Evolutionary conservation across 139 green algal genomes (phyloP).

Genomic region (Deuterostichococcus epilithicus): DNA sequence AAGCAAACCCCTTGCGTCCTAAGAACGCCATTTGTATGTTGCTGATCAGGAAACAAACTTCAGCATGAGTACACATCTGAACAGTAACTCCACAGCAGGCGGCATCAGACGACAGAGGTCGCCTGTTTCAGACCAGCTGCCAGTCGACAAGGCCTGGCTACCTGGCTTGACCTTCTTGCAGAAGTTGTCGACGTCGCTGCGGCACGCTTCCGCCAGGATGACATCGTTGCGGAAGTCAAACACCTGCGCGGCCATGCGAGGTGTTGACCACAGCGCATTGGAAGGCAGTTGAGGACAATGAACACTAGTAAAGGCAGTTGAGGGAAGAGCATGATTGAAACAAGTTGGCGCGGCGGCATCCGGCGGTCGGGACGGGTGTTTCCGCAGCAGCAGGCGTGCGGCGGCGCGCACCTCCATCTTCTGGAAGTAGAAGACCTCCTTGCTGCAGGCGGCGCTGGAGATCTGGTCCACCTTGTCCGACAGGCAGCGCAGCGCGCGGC

Average conservation of each 20-base stretch:
- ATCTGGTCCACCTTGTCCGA: constrained; percentile 69
- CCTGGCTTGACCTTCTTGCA: constrained; percentile 62
- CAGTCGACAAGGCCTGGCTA: constrained; percentile 17
- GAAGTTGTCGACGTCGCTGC: constrained; percentile 58
- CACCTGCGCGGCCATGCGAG: constrained; percentile 14
- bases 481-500: constrained; percentile 78
- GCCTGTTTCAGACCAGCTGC: not conserved
- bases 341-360: too few species aligned
- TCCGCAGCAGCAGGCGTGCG: not conserved
- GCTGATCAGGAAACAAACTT: too few species aligned
- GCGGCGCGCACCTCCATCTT: constrained; percentile 68
- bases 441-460: constrained; percentile 51
- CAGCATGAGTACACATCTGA: too few species aligned
- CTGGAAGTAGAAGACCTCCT: constrained; percentile 81
- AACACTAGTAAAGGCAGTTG: not conserved
- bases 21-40: too few species aligned
- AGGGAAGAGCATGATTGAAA: too few species aligned
- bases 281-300: not conserved
- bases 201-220: constrained; percentile 65
- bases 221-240: constrained; percentile 69
- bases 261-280: constrained; percentile 10
- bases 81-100: too few species aligned
- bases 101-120: too few species aligned
- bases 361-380: too few species aligned
- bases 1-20: not conserved